Percentiles rank a stretch among this genome's conserved stretches.
These are phyloP conservation scores for Trichophyton simii DNA, from an alignment of 2,329 filamentous ascomycete species.

Conservation along the genomic window DNA sequence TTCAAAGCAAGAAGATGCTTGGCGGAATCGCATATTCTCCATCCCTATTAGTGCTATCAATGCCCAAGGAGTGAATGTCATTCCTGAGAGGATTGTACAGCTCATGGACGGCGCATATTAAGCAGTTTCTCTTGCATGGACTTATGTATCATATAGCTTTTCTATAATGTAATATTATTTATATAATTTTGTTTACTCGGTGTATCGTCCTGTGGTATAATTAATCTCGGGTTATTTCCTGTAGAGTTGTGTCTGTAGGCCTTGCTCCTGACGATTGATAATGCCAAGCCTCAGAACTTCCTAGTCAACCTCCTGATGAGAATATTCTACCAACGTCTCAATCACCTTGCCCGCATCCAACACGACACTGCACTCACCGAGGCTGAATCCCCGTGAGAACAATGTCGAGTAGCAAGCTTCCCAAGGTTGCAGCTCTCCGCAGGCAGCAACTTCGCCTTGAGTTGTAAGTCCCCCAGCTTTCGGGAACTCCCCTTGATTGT, in stretches of 20 bases:
- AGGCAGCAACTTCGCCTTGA: conserved; percentile 68
- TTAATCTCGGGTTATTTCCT: no score
- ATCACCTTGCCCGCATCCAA: neutral
- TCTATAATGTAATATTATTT: neutral
- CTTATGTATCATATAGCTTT: neutral
- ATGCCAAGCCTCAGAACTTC: neutral
- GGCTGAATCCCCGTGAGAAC: neutral
- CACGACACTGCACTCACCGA: neutral
- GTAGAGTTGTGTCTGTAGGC: neutral
- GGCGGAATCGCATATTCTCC: conserved; percentile 45
- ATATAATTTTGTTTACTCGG: neutral
- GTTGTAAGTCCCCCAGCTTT: conserved; percentile 49
- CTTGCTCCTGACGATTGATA: neutral
- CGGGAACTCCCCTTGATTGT: neutral
- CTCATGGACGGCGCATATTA: conserved; percentile 24
- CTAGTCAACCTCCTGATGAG: neutral
- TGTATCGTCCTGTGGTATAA: no score
- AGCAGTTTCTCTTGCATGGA: neutral
- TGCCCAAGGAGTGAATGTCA: conserved; percentile 62
- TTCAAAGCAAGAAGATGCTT: conserved; percentile 55
- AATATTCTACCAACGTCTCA: neutral
- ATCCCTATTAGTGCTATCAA: conserved; percentile 85
- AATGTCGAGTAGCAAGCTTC: conserved; percentile 28
- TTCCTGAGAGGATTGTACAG: conserved; percentile 31
- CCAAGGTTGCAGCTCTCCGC: conserved; percentile 43